Evolutionary conservation across 192 early-diverging fungal genomes (phyloP).

Genomic region (Phlyctochytrium bullatum): DNA sequence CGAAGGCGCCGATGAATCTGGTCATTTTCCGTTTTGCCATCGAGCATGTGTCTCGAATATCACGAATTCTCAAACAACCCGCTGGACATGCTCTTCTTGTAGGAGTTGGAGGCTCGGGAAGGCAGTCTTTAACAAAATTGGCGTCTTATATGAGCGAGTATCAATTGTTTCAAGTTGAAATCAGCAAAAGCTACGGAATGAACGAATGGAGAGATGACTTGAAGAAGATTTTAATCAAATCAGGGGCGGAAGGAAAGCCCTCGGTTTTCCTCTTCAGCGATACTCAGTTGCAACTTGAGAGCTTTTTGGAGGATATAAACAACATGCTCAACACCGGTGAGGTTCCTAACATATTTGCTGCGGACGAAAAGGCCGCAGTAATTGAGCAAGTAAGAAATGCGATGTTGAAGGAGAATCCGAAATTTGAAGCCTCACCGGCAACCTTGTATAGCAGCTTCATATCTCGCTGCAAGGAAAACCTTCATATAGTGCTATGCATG

Average conservation of each 20-base stretch:
- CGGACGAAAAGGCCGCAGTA: conserved; percentile 58
- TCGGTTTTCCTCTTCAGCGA: conserved; percentile 59
- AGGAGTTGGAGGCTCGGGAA: conserved; percentile 56
- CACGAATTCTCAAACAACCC: conserved; percentile 59
- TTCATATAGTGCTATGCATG: conserved; percentile 61
- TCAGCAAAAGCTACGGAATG: conserved; percentile 54
- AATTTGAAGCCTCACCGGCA: conserved; percentile 50
- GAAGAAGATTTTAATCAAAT: conserved; percentile 52
- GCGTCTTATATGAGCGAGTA: conserved; percentile 59
- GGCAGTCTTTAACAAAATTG: conserved; percentile 54
- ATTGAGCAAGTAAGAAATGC: conserved; percentile 52
- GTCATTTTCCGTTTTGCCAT: conserved; percentile 61
- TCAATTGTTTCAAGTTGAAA: conserved; percentile 57
- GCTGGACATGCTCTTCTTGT: conserved; percentile 57
- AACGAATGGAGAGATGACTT: conserved; percentile 62
- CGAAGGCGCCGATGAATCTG: conserved; percentile 57
- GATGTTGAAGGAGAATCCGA: conserved; percentile 49
- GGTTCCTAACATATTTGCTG: conserved; percentile 57
- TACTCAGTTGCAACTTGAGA: conserved; percentile 55
- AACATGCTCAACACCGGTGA: conserved; percentile 65
- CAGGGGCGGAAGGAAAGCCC: conserved; percentile 52
- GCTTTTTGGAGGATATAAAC: conserved; percentile 62
- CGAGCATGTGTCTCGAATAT: conserved; percentile 57
- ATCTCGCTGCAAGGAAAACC: conserved; percentile 55
- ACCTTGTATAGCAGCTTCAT: conserved; percentile 58